Base-by-base conservation (phyloP, 2,329 filamentous ascomycete species). In the Fusarium piperis region DNA sequence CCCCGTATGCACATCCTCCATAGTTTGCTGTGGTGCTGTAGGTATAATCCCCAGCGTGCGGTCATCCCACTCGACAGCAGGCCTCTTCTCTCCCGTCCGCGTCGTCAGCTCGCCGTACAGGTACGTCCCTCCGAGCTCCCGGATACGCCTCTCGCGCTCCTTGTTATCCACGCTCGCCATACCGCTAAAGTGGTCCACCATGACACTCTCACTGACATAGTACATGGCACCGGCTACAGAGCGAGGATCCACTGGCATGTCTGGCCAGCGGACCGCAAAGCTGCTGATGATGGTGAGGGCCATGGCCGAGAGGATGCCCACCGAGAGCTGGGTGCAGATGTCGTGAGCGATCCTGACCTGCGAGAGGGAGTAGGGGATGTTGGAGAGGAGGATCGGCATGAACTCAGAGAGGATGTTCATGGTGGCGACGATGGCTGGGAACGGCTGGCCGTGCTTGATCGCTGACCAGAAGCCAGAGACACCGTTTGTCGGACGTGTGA, bases 311-410 rank as follows among this genome's bases (percentile, higher is more conserved):
- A 88, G 64, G 4, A 85, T 76, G 0, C 80, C 70, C 2, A 82
- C 78, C 1, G 80, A 79, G 11, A 86, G 65, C 30, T 81, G 81
- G 1, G 83, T 79, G 67, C 83, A 87, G 7, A 83, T 76, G 0
- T 78, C 78, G 53, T 85, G 83, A 0, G 84, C 80, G 16, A 74
- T 73, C 35, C 78, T 76, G 1, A 81, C 81, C 58, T 85, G 83
- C 0, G 82, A 81, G 3, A 83, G 79, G 59, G 81, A 84, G 74
- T 85, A 86, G 0, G 85, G 83, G 2, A 87, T 80, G 66, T 86
- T 87, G 70, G 84, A 80, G 3, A 88, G 80, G 2, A 85, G 78
- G 20, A 87, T 78, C 2, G 85, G 86, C n/a, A 88, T 81, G 53
- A 86, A 82, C 55, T 88, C 85, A 23, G 85, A 81, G 3, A 87